Evolutionary conservation across 2,329 filamentous ascomycete species (phyloP), one percentile per base, ranked within the genome.

Genomic region (Didymella lethalis): DNA sequence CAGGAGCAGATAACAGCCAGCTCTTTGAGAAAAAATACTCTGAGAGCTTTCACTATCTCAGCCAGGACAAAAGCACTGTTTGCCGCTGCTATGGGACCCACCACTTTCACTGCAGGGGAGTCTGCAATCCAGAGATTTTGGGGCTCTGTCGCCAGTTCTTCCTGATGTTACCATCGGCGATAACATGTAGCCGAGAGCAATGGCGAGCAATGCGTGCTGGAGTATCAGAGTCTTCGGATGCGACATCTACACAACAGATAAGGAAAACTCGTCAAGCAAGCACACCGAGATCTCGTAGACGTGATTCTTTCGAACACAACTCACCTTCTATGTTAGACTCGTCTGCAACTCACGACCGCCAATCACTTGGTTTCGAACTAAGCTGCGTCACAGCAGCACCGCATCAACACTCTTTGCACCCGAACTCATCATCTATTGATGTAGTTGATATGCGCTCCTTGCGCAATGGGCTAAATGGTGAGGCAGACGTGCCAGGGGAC

Each of bases 101-200:
- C 7, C 50, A 57, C 10, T 49, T 56, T 16, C 29, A n/a, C 5
- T 38, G 36, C 16, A 44, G 52, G 12, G n/a, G 7, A 4, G 57
- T 64, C 5, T 53, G 48, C 2, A 60, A 63, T n/a, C 41, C 54
- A 2, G 51, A 63, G 26, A 68, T 66, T 3, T 41, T 63, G 12
- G 63, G 61, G 18, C 59, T 61, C 11, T 68, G 64, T 8, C 60
- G 61, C 4, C 43, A 61, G 11, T 69, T 61, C 49, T 69, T 69
- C 8, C 28, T 47, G 12, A 2, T 26, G 1, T 8, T 62, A 7
- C 18, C 25, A 6, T 46, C 46, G 2, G 38, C 41, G 10, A 55
- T 23, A 1, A 52, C 7, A 5, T 67, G 62, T 32, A 59, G 43
- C 1, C 63, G 54, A 12, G 31, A 57, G 1, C 49, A 69, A 29